These are phyloP conservation scores for Calonectria honghensis DNA, from an alignment of 2,329 filamentous ascomycete species.

Conservation along the genomic window DNA sequence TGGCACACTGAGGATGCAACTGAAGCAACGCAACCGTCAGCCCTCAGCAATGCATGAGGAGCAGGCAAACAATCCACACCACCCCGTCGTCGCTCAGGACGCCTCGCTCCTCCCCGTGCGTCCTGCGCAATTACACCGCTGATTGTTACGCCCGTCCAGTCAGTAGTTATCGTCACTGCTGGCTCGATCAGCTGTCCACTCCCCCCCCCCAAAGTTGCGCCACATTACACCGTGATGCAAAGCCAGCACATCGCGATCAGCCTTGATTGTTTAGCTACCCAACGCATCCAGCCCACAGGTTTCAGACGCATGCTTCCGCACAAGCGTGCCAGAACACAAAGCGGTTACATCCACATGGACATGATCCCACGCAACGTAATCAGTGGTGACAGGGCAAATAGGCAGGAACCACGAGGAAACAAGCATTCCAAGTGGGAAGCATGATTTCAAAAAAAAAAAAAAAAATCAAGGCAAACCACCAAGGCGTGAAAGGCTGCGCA, in stretches of 20 bases:
- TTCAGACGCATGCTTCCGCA: conserved; percentile 10
- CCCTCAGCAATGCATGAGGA: not conserved
- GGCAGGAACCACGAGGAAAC: not conserved
- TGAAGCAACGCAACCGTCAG: conserved; percentile 1
- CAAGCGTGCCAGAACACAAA: not conserved
- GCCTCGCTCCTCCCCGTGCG: not conserved
- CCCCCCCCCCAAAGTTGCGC: conserved; percentile 16
- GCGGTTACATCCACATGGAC: not conserved
- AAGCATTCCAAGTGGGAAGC: not conserved
- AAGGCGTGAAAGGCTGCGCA: not conserved
- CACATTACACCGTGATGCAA: conserved; percentile 26
- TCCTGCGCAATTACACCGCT: conserved; percentile 37
- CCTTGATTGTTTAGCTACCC: not conserved
- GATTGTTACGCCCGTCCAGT: not conserved
- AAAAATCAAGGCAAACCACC: not conserved
- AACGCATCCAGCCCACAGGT: not conserved
- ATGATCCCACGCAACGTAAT: not conserved
- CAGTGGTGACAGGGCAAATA: not conserved
- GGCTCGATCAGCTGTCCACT: not conserved
- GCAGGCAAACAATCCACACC: not conserved
- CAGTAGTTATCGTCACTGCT: not conserved
- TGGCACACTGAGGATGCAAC: not conserved
- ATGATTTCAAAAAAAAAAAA: no score
- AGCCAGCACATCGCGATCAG: conserved; percentile 35
- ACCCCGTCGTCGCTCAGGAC: not conserved